Base-by-base conservation (phyloP, 2,329 filamentous ascomycete genomes). In the Aspergillus oerlinghausenensis region DNA sequence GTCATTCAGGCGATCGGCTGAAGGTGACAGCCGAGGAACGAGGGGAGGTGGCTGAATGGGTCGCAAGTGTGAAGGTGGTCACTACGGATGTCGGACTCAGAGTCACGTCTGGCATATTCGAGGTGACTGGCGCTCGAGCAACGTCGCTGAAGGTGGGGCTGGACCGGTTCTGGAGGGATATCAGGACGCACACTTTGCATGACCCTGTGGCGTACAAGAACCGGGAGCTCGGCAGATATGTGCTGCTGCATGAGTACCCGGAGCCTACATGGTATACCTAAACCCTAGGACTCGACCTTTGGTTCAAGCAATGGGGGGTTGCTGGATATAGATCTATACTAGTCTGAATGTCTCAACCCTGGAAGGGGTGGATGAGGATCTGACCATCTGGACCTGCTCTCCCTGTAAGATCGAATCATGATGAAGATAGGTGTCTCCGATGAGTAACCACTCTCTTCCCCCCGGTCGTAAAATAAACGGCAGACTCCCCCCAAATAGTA, bases 141-240 rank as follows among this genome's bases (percentile, higher is more conserved):
- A 88, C 85, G 0, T 78, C 80, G 0, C 73, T 74, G 54, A 86
- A 81, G 62, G 80, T 85, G 1, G 84, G 84, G 0, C 70, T 88
- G 56, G 86, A 88, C 72, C 74, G 85, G 1, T 88, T 85, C 69
- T 88, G 84, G 84, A 77, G 85, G 49, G 85, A 88, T 64, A 73
- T 88, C n/a, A 71, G 86, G 4, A 87, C 84, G 4, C 86, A 88
- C 70, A 82, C 80, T 0, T 68, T 88, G 63, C 85, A 88, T 70
- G 86, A 88, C 68, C 85, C 85, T 0, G 84, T 88, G 28, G 82
- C 84, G 25, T 88, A 87, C 64, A 88, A 88, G 77, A 84, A 86
- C 55, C 71, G 81, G 3, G 85, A 88, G 70, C 63, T 87, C 52
- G 85, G 85, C 0, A 71, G 81, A 23, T 88, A 78, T 65, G 75